Base-by-base conservation (phyloP, 352 stramenopile genomes). In the Plasmopara viticola region DNA sequence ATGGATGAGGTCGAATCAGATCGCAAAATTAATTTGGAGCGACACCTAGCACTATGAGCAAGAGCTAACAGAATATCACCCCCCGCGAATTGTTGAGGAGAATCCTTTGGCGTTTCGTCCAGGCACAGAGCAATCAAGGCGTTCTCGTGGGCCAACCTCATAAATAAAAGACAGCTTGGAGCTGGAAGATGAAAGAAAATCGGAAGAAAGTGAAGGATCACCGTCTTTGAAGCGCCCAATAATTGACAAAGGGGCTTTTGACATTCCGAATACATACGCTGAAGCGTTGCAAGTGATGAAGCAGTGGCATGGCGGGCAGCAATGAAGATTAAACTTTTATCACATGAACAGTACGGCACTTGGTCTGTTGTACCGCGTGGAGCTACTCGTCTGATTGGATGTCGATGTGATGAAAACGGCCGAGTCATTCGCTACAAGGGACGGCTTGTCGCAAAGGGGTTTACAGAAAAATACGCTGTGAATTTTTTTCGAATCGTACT, bases 231-330 rank as follows among this genome's bases (percentile, higher is more conserved):
- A 35, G 31, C 31, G 31, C 31, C 31, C 31, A 35, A 12, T 8
- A 35, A 35, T 35, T 4, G 31, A 35, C 31, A 12, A 35, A 35
- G n/a, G n/a, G n/a, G n/a, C n/a, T n/a, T n/a, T n/a, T n/a, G n/a
- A n/a, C n/a, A n/a, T n/a, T n/a, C n/a, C n/a, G n/a, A n/a, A n/a
- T n/a, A 55, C 44, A 7, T 58, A 58, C 31, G 30, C 43, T 10
- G 17, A 64, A 14, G 51, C 46, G 2, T 56, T 5, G 5, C 33
- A 0, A 58, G 41, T 13, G 2, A 51, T 5, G 34, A 60, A 63
- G 20, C 20, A 25, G 20, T 25, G 20, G 3, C 20, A 25, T 25
- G 20, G 20, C 20, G 20, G 3, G 31, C 31, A 35, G 31, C 31
- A 35, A 35, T 35, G 31, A 35, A 35, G 10, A 35, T 12, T 8